Base-by-base conservation (phyloP, 2,329 filamentous ascomycete genomes). In the Dissoconium aciculare region DNA sequence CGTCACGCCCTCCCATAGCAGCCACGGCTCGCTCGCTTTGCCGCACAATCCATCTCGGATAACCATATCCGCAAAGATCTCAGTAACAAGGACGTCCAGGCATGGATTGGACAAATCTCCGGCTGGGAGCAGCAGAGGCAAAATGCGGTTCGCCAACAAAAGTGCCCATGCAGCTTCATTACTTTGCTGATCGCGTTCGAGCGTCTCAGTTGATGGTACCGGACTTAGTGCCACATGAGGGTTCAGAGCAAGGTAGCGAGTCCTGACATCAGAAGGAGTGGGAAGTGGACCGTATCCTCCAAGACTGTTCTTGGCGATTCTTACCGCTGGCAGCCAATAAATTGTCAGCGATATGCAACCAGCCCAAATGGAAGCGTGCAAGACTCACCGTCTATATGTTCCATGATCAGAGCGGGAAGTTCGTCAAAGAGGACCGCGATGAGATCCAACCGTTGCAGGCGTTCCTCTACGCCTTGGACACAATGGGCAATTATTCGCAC, bases 401-500 rank as follows among this genome's bases (percentile, higher is more conserved):
- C 70, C 54, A 85, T 74, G 33, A 95, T 51, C 34, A 95, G 60
- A 37, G 76, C 75, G 11, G 87, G 83, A 27, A 95, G 65, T 59
- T 95, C 87, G 52, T 98, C 83, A 37, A 95, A 64, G 26, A 93
- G 43, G 43, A 98, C 56, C 40, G 74, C 72, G 59, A 89, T 81
- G 37, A 94, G 54, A 56, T 95, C 85, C 15, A 91, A 69, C 49
- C 77, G 73, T 35, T 83, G 70, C 36, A 93, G 58, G 44, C 89
- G 71, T 60, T 93, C 78, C 58, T 95, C 89, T 35, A 98, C 58
- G 5, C 76, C 82, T 34, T 82, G 69, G 24, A 83, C 93, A 55
- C 81, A 89, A 56, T 95, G 87, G 24, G 87, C 89, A 47, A 95
- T 80, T 42, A 93, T 76, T 49, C 83, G 81, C 32, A 95, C 67